These are phyloP conservation scores for Pythium coloratum DNA, from an alignment of 352 stramenopile species.

Conservation along the genomic window DNA sequence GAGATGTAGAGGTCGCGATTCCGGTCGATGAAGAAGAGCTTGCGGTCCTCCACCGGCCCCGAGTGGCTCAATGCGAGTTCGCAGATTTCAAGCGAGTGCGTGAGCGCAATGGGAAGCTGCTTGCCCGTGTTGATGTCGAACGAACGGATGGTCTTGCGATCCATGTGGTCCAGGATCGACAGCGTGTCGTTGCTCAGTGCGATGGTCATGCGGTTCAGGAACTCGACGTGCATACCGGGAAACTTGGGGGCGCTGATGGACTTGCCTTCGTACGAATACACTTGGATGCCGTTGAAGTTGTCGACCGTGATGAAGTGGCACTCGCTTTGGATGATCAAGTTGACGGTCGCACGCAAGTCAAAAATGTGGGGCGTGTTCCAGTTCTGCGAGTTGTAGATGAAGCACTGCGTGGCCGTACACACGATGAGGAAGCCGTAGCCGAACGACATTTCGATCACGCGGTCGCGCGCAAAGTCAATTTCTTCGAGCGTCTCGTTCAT, in stretches of 20 bases:
- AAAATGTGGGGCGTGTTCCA: slow-evolving; percentile 94
- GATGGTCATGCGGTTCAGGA: slow-evolving; percentile 84
- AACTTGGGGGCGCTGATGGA: slow-evolving; percentile 86
- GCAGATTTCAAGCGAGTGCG: slow-evolving; percentile 75
- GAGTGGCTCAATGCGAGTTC: slow-evolving; percentile 86
- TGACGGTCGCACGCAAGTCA: slow-evolving; percentile 85
- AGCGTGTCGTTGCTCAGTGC: slow-evolving; percentile 87
- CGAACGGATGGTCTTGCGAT: slow-evolving; percentile 87
- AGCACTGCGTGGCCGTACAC: slow-evolving; percentile 90
- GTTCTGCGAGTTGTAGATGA: slow-evolving; percentile 91
- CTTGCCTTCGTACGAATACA: slow-evolving; percentile 94
- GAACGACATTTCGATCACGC: slow-evolving; percentile 93
- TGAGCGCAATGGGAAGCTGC: slow-evolving; percentile 56
- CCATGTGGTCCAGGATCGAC: slow-evolving; percentile 86
- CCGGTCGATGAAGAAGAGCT: slow-evolving; percentile 87
- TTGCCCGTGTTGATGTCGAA: slow-evolving; percentile 90
- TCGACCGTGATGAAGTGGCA: slow-evolving; percentile 91
- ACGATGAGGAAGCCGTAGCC: slow-evolving; percentile 91
- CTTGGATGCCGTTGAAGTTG: slow-evolving; percentile 85
- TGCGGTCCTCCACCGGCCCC: slow-evolving; percentile 70
- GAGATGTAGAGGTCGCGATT: slow-evolving; percentile 88
- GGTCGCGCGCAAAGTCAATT: slow-evolving; percentile 90
- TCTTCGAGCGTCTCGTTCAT: slow-evolving; percentile 90
- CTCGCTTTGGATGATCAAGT: slow-evolving; percentile 86
- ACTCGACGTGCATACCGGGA: slow-evolving; percentile 84